Evolutionary conservation across 495 filamentous ascomycete species (phyloP).

Genomic region (Sporormia fimetaria): DNA sequence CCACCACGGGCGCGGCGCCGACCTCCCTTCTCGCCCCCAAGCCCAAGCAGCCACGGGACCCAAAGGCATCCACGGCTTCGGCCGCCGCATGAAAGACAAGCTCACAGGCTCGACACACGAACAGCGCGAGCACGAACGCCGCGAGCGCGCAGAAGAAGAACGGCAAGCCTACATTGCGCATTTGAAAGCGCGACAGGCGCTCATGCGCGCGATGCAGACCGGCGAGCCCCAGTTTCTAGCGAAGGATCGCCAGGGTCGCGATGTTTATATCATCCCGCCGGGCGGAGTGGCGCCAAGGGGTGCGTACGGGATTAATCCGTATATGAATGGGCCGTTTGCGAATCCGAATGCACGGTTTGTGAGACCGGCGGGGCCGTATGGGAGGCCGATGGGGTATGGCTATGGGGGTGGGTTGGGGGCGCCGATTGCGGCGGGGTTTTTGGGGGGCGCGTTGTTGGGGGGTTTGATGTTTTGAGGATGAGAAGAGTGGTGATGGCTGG

Average conservation of each 20-base stretch:
- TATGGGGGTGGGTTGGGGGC: conserved; percentile 37
- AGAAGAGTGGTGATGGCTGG: too few species aligned
- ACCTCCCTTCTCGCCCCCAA: not conserved
- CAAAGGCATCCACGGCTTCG: conserved; percentile 30
- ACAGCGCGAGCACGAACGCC: conserved; percentile 33
- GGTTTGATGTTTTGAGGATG: conserved; percentile 26
- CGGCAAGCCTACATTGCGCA: conserved; percentile 33
- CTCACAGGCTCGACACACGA: conserved; percentile 38
- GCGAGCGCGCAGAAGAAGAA: conserved; percentile 35
- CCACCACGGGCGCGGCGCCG: conserved; percentile 4
- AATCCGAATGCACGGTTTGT: conserved; percentile 37
- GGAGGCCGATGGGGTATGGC: conserved; percentile 35
- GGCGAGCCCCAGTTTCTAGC: conserved; percentile 39
- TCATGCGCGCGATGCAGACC: conserved; percentile 34
- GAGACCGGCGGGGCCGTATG: conserved; percentile 36
- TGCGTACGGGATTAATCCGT: conserved; percentile 36
- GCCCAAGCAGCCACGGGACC: conserved; percentile 5
- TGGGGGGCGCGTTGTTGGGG: conserved; percentile 36
- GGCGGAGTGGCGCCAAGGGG: conserved; percentile 14
- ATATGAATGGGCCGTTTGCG: conserved; percentile 31
- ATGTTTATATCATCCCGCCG: conserved; percentile 40
- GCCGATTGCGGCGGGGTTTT: conserved; percentile 33
- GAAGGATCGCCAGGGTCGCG: conserved; percentile 36
- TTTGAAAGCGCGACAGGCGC: conserved; percentile 31
- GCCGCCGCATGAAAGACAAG: conserved; percentile 40